Base-by-base conservation (phyloP, 441 rosid genomes). In the Gossypium gossypioides region DNA sequence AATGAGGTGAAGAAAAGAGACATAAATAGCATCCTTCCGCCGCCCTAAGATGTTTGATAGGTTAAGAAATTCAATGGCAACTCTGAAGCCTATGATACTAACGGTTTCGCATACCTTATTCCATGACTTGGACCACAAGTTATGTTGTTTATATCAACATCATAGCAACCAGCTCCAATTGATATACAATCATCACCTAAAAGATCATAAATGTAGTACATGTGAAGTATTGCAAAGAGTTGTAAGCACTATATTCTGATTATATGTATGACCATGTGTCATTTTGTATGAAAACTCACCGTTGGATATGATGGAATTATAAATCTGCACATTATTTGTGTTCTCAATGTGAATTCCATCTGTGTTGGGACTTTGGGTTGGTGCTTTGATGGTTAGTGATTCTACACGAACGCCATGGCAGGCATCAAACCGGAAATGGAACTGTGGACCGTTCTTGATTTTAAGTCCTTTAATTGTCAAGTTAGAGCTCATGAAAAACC, bases 111-210 rank as follows among this genome's bases (percentile, higher is more conserved):
- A 5, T 29, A 88, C 97, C 93, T 87, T 69, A 91, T 90, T 59
- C 93, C 98, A 66, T 93, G 98, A 75, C 96, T 78, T 62, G 93
- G 98, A 71, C 95, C 96, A 44, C 97, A 93, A 4, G 92, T 86
- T 12, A 86, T 72, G 74, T 88, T 89, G 65, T 48, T 74, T 51
- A 89, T 85, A 72, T 87, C 90, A 3, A 91, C 88, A 18, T 86
- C 75, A 60, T 79, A 82, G 73, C 91, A 89, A n/a, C 96, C 95
- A 42, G 90, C 66, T 42, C 94, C 91, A 1, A 82, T 84, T 12
- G 87, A 90, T 62, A 82, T 72, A 76, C 90, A 86, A 44, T 86
- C 84, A 62, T 84, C 86, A 24, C 86, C 89, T 79, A 42, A 16
- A 15, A n/a, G 10, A 71, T 34, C 51, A 13, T 25, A 25, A 25